Conservation (phyloP, 257 asterid genomes). For the Primulina tabacum region DNA sequence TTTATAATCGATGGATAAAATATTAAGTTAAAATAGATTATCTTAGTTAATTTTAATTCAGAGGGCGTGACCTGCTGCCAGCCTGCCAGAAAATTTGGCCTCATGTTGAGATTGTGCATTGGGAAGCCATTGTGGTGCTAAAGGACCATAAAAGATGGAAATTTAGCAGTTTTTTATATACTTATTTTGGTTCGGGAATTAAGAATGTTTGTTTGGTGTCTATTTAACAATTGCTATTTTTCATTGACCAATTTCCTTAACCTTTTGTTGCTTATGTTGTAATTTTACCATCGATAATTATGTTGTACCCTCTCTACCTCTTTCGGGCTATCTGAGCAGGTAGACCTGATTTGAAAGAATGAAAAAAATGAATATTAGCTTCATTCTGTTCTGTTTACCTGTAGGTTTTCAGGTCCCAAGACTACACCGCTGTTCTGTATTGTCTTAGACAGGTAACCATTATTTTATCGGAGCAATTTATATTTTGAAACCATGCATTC, state of each 20-base stretch:
- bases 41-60: neutral
- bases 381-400: neutral
- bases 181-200: neutral
- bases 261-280: neutral
- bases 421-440: constrained; percentile 75
- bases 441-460: constrained; percentile 82
- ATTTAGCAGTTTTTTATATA: neutral
- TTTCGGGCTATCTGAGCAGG: neutral
- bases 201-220: neutral
- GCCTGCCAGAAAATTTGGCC: neutral
- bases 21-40: no score
- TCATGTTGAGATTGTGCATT: neutral
- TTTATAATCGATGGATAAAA: neutral
- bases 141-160: neutral
- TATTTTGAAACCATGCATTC: neutral
- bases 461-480: neutral
- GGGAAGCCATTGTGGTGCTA: neutral
- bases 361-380: neutral
- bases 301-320: neutral
- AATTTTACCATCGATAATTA: neutral
- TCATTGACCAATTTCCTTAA: no score
- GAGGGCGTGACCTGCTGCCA: neutral
- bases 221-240: neutral
- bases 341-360: neutral
- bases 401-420: constrained; percentile 95